Conservation (phyloP, 805 yeast species). For the Yarrowia phangngaensis region DNA sequence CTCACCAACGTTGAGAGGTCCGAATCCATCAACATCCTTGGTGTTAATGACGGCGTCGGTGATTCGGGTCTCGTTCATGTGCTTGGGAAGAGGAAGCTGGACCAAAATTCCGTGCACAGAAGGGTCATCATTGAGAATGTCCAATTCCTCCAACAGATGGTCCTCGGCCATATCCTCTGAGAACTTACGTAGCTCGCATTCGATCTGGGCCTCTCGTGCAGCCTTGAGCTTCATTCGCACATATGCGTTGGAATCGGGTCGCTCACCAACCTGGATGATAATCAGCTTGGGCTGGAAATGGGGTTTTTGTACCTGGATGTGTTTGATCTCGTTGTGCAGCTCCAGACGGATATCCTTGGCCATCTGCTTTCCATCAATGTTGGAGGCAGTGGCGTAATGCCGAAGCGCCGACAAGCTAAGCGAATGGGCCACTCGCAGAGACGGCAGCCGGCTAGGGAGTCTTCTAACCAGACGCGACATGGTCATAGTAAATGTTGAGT, state of each 20-base stretch:
- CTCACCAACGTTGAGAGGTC: slow-evolving; percentile 84
- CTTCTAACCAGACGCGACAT: slow-evolving; percentile 26
- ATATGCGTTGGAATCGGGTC: slow-evolving; percentile 89
- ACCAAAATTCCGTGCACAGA: slow-evolving; percentile 80
- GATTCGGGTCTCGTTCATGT: slow-evolving; percentile 69
- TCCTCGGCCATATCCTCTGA: slow-evolving; percentile 59
- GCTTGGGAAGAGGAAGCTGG: slow-evolving; percentile 84
- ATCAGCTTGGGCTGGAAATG: slow-evolving; percentile 67
- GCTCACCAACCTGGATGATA: slow-evolving; percentile 82
- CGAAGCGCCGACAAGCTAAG: slow-evolving; percentile 21
- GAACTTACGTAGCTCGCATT: slow-evolving; percentile 61
- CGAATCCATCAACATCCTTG: slow-evolving; percentile 96
- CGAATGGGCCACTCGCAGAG: slow-evolving; percentile 20
- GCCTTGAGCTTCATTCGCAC: slow-evolving; percentile 90
- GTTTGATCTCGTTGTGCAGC: slow-evolving; percentile 31
- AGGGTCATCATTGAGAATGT: slow-evolving; percentile 65
- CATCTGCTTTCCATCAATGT: slow-evolving; percentile 26
- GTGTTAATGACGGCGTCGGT: slow-evolving; percentile 76
- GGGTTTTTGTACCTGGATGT: slow-evolving; percentile 33
- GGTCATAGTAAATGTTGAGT: slow-evolving; percentile 9
- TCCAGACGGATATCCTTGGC: slow-evolving; percentile 30
- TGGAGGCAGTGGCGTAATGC: slow-evolving; percentile 24
- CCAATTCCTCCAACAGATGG: slow-evolving; percentile 54
- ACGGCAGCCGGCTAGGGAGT: slow-evolving; percentile 15
- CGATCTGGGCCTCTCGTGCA: slow-evolving; percentile 75